Evolutionary conservation across 1,284 basidiomycete species (phyloP), one percentile per base, ranked within the genome.

Genomic region (Leccinum laetum): DNA sequence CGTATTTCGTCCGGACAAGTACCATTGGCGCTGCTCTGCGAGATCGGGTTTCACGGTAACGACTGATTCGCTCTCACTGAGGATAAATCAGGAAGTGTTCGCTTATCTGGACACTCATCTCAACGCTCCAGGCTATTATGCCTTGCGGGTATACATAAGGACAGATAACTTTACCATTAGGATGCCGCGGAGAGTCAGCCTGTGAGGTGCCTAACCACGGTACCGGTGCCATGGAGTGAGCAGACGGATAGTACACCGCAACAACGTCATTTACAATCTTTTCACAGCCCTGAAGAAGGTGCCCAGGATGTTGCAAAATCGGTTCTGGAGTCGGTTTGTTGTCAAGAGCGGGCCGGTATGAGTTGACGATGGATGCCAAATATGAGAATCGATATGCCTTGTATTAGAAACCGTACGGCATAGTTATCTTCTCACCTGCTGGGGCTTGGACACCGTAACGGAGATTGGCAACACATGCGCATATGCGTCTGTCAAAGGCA

Each of bases 191-290:
- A 64, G 59, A 21, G 61, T 39, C 26, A 35, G 56, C 26, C 5
- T 35, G 26, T 32, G n/a, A 58, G 53, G 69, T 77, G 44, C 62
- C 71, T 67, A 61, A 52, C 32, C 24, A 61, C 56, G 65, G 69
- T 60, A 73, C 76, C 75, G 58, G 63, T 58, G 67, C 61, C 63
- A 49, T 75, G 75, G 73, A 77, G 76, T 74, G 66, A 68, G 72
- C 56, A 61, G 58, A 52, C 61, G 21, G 46, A 62, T 21, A 46
- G 44, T 32, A 21, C 49, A 26, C 44, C 44, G 16, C 58, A 41
- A 39, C 62, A 66, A 65, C 63, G 74, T 69, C 73, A 60, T 52
- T 60, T 18, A 60, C 59, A 72, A 65, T 62, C 68, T 13, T 67
- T 68, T 62, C 55, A 60, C 65, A 64, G 62, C 73, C 73, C 72